Conservation (phyloP, 345 rosid genomes). For the Streptanthus diversifolius region DNA sequence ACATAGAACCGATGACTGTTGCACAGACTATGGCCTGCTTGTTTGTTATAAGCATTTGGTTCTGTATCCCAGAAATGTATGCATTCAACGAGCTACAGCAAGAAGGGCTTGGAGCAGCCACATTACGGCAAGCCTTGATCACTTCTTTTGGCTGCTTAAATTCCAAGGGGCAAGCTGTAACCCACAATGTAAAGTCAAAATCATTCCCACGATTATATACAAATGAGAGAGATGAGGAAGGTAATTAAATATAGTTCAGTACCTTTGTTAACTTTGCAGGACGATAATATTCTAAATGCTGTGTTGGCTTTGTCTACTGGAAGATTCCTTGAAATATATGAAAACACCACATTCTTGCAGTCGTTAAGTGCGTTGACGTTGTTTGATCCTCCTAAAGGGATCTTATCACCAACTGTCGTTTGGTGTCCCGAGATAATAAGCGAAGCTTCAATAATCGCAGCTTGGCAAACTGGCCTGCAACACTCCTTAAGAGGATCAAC, state of each 20-base stretch:
- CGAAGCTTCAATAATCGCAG: constrained; percentile 82
- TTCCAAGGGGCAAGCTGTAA: constrained; percentile 91
- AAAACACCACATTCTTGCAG: constrained; percentile 80
- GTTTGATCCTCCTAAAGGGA: constrained; percentile 44
- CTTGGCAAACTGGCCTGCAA: constrained; percentile 84
- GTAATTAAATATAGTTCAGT: neutral
- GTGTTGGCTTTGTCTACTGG: constrained; percentile 56
- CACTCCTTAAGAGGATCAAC: constrained; percentile 94
- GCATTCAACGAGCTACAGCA: constrained; percentile 88
- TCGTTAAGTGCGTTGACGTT: constrained; percentile 54
- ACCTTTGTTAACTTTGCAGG: constrained; percentile 97
- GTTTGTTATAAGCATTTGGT: constrained; percentile 93
- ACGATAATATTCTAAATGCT: constrained; percentile 73
- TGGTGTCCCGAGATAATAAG: constrained; percentile 66
- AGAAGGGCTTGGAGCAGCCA: constrained; percentile 86
- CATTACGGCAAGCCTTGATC: constrained; percentile 74
- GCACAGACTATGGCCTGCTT: constrained; percentile 96
- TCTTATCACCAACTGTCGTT: constrained; percentile 44
- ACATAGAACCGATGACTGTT: constrained; percentile 70
- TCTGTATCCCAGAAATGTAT: constrained; percentile 77
- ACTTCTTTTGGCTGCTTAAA: constrained; percentile 77
- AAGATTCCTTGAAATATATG: constrained; percentile 76
- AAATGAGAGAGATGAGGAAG: neutral
- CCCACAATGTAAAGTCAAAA: constrained; percentile 14
- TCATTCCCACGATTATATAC: neutral